phyloP scores from a whole-genome alignment of 2,329 filamentous ascomycete species.

The Thelonectria blattea region DNA sequence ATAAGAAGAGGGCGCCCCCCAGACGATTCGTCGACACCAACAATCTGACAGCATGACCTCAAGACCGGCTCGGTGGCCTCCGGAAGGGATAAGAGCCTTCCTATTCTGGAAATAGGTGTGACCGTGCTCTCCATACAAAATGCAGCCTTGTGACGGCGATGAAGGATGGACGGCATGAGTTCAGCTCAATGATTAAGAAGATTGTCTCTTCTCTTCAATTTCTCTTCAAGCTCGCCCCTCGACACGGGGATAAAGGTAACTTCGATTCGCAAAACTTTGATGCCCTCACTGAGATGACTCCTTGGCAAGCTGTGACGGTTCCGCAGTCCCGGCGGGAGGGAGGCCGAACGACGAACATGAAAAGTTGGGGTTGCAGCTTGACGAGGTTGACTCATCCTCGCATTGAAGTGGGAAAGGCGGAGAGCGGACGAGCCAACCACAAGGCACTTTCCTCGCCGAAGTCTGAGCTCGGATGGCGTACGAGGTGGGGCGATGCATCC shows the following conservation, averaged over 20 bases:
- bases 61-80: not conserved
- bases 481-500: constrained; percentile 34
- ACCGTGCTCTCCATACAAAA: not conserved
- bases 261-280: not conserved
- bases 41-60: not conserved
- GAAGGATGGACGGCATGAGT: not conserved
- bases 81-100: not conserved
- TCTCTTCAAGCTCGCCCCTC: not conserved
- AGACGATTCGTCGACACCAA: not conserved
- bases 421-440: constrained; percentile 43
- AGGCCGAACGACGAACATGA: constrained; percentile 20
- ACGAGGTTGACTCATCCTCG: constrained; percentile 42
- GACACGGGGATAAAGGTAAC: not conserved
- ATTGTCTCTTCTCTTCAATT: not conserved
- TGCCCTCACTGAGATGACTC: not conserved
- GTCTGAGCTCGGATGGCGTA: constrained; percentile 37
- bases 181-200: too few species aligned
- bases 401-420: constrained; percentile 24
- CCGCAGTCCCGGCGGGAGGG: not conserved
- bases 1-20: constrained; percentile 8
- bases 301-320: not conserved
- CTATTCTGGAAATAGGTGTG: not conserved
- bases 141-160: not conserved
- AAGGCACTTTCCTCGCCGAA: constrained; percentile 43
- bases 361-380: constrained; percentile 34